phyloP scores from a whole-genome alignment of 768 basidiomycete species.

The Rhizopogon sp. region DNA sequence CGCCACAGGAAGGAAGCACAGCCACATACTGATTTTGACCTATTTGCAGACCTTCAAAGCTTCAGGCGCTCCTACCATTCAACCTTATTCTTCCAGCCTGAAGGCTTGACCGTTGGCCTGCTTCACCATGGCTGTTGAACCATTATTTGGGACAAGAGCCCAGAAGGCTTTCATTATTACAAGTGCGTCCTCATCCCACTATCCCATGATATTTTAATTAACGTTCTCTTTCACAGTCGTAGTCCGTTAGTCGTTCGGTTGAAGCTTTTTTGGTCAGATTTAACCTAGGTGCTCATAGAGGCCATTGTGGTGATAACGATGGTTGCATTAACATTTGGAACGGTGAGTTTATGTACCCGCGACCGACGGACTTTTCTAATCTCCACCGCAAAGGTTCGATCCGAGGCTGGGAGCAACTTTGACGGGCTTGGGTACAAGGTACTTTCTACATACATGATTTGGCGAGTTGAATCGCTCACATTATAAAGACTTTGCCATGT shows the following conservation, averaged over 20 bases:
- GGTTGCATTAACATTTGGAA: slow-evolving; percentile 66
- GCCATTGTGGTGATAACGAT: slow-evolving; percentile 70
- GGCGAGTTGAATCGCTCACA: slow-evolving; percentile 8
- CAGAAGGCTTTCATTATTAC: slow-evolving; percentile 69
- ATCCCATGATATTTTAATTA: slow-evolving; percentile 1
- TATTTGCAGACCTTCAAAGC: background rate
- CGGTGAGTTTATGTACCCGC: slow-evolving; percentile 35
- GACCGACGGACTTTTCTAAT: background rate
- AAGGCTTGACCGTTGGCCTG: slow-evolving; percentile 9
- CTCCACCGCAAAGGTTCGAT: slow-evolving; percentile 40
- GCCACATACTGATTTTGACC: slow-evolving; percentile 9
- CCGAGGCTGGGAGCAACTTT: slow-evolving; percentile 18
- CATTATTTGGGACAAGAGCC: slow-evolving; percentile 65
- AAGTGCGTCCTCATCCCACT: slow-evolving; percentile 39
- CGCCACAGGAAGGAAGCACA: slow-evolving; percentile 5
- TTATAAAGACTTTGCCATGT: slow-evolving; percentile 66
- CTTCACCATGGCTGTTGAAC: slow-evolving; percentile 60
- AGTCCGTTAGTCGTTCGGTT: slow-evolving; percentile 48
- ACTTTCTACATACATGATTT: background rate
- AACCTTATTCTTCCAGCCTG: slow-evolving; percentile 3
- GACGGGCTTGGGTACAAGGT: slow-evolving; percentile 48
- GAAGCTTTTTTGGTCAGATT: background rate
- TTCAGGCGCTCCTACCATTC: slow-evolving; percentile 2
- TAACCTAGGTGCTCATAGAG: slow-evolving; percentile 38
- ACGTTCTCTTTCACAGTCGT: slow-evolving; percentile 33